Base-by-base conservation (phyloP, 768 basidiomycete genomes). In the Lyophyllum semitale region DNA sequence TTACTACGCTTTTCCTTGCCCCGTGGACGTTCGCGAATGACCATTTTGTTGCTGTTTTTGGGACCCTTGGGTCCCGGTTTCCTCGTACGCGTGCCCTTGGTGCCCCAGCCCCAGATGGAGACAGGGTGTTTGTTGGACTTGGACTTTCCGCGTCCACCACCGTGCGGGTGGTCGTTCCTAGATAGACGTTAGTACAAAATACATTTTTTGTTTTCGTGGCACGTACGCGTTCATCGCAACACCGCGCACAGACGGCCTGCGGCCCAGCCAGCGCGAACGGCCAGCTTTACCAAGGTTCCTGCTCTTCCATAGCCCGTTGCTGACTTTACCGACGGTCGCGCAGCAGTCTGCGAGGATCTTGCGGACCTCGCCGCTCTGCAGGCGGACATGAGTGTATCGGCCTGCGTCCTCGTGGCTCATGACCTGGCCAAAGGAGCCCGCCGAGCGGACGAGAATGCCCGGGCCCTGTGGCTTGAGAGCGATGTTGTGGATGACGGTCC, bases 111-210 rank as follows among this genome's bases (percentile, higher is more conserved):
- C 88, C 89, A 97, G 50, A 91, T 84, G 11, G 92, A 94, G 25
- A 91, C 87, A 2, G 95, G 93, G 68, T 95, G 88, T 68, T 93
- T 96, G 83, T 95, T 87, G 54, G 92, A 93, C 80, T 99, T 98
- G 57, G 90, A 92, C 73, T 96, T 98, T 63, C 96, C 96, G 74
- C 96, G 89, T 71, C 96, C 96, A 77, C 96, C 95, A 72, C 95
- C 95, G 68, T 97, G 95, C 57, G 96, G 95, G 72, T 95, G 93
- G 72, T 95, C 93, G 51, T 81, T 82, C 43, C 92, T 94, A 53
- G 8, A 26, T 4, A 37, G 20, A n/a, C n/a, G n/a, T n/a, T n/a
- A n/a, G n/a, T n/a, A n/a, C n/a, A n/a, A n/a, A n/a, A n/a, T n/a
- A n/a, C n/a, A n/a, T n/a, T n/a, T n/a, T n/a, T n/a, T n/a, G n/a